These are phyloP conservation scores for Alternaria burnsii DNA, from an alignment of 2,329 filamentous ascomycete genomes.

Conservation along the genomic window DNA sequence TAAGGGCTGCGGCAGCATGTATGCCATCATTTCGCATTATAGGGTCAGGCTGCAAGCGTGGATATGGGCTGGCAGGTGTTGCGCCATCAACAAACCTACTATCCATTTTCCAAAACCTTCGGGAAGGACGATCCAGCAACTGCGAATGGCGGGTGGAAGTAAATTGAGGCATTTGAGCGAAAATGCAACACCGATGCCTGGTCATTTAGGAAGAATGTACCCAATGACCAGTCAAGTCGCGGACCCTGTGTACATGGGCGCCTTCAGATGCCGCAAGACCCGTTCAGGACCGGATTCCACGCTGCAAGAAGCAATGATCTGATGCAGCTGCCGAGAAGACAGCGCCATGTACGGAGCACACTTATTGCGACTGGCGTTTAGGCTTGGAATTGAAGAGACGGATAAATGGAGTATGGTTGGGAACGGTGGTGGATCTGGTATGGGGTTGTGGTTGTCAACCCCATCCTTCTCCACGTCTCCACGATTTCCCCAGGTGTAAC, in stretches of 20 bases:
- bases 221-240: constrained; percentile 7
- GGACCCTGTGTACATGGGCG: background rate
- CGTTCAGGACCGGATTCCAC: constrained; percentile 9
- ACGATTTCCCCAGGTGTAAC: constrained; percentile 10
- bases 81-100: background rate
- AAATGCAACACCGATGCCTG: constrained; percentile 1
- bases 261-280: constrained; percentile 11
- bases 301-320: constrained; percentile 13
- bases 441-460: background rate
- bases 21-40: constrained; percentile 1
- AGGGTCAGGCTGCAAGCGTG: constrained; percentile 1
- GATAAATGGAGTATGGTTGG: constrained; percentile 5
- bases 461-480: constrained; percentile 14
- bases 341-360: background rate
- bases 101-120: background rate
- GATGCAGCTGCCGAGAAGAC: constrained; percentile 3
- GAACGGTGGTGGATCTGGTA: constrained; percentile 3
- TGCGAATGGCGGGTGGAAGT: background rate
- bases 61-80: background rate
- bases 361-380: constrained; percentile 3
- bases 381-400: constrained; percentile 11
- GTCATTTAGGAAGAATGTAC: background rate
- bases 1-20: constrained; percentile 2
- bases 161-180: constrained; percentile 5
- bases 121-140: background rate